Base-by-base conservation (phyloP, 176 grass and related monocot species). In the Secale cereale region DNA sequence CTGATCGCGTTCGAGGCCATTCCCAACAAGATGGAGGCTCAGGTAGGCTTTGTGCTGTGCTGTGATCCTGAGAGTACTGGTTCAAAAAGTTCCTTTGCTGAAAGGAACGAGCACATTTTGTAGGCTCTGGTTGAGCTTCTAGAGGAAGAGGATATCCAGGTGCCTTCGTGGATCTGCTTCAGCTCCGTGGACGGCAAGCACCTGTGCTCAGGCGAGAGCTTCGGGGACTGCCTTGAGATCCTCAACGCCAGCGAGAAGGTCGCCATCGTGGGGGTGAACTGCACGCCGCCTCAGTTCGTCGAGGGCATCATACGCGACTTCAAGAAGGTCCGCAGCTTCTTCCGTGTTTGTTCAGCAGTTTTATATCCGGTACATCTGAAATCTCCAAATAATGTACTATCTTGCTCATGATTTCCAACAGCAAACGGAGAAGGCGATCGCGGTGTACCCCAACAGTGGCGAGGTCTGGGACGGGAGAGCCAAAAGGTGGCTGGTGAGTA, bases 81-180 rank as follows among this genome's bases (percentile, higher is more conserved):
- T 60, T 74, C 0, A 6, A 16, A 6, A 7, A 37, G 19, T 40
- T 13, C 10, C 25, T n/a, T 31, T 16, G 20, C 40, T 65, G 65
- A 77, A 3, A 52, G 48, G 16, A 52, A 20, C 48, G 33, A 41
- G 15, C 60, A 26, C 12, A 20, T 56, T 70, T 14, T 14, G 54
- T 25, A 97, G 94, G 94, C 91, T 86, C 67, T 97, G 54, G 78
- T 82, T 33, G 85, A 90, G 79, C 91, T 97, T 37, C 89, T 97
- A 39, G 84, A 97, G 56, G 91, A 97, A 64, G 91, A 93, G 84
- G 87, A 89, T 28, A 76, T 95, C 66, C 85, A 93, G 72, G 81
- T 93, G 10, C 94, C 94, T 27, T 97, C 91, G 57, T 97, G 94
- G 94, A 91, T 97, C 73, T 91, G 91, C 86, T 97, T 97, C 89